Evolutionary conservation across 306 rosid species (phyloP).

Genomic region (Astragalus membranaceus): DNA sequence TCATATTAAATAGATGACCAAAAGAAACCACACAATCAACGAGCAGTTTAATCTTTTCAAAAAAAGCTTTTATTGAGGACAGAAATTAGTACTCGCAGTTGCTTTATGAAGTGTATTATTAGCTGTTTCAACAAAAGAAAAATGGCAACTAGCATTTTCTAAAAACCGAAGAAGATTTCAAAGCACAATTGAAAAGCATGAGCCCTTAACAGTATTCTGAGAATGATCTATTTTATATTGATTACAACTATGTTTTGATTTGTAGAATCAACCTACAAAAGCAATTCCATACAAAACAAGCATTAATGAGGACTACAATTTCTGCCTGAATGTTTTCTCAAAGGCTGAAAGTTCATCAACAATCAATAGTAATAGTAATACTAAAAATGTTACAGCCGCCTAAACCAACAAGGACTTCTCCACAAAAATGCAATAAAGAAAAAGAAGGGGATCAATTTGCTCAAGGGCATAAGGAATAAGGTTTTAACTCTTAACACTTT

Average conservation of each 20-base stretch:
- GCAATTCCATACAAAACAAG: not conserved
- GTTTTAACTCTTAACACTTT: not conserved
- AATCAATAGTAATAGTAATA: not conserved
- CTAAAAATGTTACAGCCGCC: not conserved
- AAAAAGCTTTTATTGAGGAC: not conserved
- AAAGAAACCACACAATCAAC: conserved; percentile 8
- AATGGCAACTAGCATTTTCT: not conserved
- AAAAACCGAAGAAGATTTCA: not conserved
- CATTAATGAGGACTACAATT: not conserved
- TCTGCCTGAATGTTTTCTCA: not conserved
- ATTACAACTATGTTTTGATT: not conserved
- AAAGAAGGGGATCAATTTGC: not conserved
- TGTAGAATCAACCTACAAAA: not conserved
- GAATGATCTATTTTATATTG: not conserved
- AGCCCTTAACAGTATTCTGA: not conserved
- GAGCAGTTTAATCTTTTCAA: not conserved
- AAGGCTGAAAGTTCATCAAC: not conserved
- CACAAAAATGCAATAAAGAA: not conserved
- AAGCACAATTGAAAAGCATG: not conserved
- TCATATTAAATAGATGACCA: conserved; percentile 10
- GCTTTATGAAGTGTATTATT: not conserved
- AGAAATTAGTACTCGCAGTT: not conserved
- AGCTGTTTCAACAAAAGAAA: not conserved
- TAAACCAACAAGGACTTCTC: not conserved
- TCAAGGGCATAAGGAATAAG: not conserved